Base-by-base conservation (phyloP, 306 rosid species). In the Dalbergia oliveri region DNA sequence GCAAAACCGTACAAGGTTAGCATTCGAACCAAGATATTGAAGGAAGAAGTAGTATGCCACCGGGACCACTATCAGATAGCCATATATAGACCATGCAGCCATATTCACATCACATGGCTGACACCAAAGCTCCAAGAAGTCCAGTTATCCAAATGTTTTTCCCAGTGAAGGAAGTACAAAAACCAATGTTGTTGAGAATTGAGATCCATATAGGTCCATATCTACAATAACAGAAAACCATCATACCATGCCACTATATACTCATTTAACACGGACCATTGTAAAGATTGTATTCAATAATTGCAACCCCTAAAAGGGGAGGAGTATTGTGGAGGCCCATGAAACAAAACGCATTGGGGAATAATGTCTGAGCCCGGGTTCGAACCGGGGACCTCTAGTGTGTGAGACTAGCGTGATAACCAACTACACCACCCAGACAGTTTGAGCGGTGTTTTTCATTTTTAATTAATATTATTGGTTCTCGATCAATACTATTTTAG, bases 161-260 rank as follows among this genome's bases (percentile, higher is more conserved):
- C 99, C 99, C 80, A 93, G 85, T 7, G 99, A 78, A 56, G 97
- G 90, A 87, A 94, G 97, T 68, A 83, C 88, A 80, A 94, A 93
- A 53, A 93, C 92, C 87, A 94, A 82, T 45, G 99, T 94, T 4
- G 99, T 26, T 26, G 31, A 26, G 31, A 26, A 26, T 94, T 80
- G 97, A 88, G 75, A 94, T 93, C 99, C 97, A 94, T 75, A 94
- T 67, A 69, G 86, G 94, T 63, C 99, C 99, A 63, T 94, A 94
- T 78, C 97, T 93, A 75, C 5, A 57, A 56, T 37, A 76, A 81
- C 33, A 79, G 45, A 66, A 72, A 76, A 70, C n/a, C 63, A 82
- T 68, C 26, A 4, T 26, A 2, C 31, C 61, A 37, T 13, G 18
- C 8, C 34, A 69, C 67, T 18, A 84, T 75, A 77, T 76, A 75